Base-by-base conservation (phyloP, 345 rosid species). In the Garcia nutans region DNA sequence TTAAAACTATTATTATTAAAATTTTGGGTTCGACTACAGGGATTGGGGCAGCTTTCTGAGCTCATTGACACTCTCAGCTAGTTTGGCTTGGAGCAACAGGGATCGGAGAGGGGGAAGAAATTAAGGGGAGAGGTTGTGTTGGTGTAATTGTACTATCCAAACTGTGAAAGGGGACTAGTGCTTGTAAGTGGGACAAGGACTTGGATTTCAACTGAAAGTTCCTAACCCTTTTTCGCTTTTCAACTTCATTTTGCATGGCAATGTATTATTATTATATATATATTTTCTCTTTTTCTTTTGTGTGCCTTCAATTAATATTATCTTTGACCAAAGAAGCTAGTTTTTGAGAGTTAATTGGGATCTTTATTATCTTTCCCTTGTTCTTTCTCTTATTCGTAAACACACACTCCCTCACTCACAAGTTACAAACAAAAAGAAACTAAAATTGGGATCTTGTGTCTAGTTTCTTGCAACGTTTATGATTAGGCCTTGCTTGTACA, bases 141-240 rank as follows among this genome's bases (percentile, higher is more conserved):
- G 78, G 55, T 66, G 54, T 19, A 70, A 47, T 65, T 66, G 70
- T 80, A 72, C 79, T 64, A 66, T 8, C 68, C 76, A 54, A 71
- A 57, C 20, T 23, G 81, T 37, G 73, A 31, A 19, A 71, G 31
- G 49, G 76, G 73, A 66, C 73, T 49, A 41, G 60, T 42, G 33
- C 63, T 70, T 72, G 67, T 73, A 75, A 70, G 78, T 80, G 79
- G 87, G 84, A 82, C 81, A 75, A 72, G 62, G 63, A 85, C 90
- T 92, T 91, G 76, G 86, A 90, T 86, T 65, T 85, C 76, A 94
- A 92, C 95, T 83, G 89, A 87, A 88, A 82, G 84, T 87, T 83
- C 85, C 87, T 79, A 80, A 82, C 76, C 78, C 80, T 79, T 54
- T 75, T 80, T 87, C 66, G 82, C 84, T 82, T 86, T 81, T 82